A percentile compares a stretch with the other conserved stretches of the same genome.
phyloP scores from a whole-genome alignment of 2,329 filamentous ascomycete genomes.

The Neonectria punicea region DNA sequence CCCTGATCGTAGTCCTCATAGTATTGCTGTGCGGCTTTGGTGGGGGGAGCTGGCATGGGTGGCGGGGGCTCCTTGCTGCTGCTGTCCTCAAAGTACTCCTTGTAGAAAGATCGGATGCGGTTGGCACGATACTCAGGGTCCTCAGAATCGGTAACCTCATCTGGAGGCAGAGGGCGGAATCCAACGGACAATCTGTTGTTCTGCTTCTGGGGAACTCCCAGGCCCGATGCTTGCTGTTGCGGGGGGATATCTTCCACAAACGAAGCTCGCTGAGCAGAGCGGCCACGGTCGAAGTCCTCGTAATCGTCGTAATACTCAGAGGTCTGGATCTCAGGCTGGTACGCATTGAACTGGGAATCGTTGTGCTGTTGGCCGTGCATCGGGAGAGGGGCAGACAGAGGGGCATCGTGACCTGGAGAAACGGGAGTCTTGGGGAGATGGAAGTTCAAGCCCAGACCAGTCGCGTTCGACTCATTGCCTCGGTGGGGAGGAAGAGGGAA shows the following conservation, averaged over 20 bases:
- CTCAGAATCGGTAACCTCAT: constrained; percentile 81
- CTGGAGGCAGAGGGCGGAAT: constrained; percentile 87
- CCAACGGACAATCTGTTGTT: constrained; percentile 73
- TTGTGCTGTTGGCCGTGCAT: constrained; percentile 30
- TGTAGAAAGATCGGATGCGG: constrained; percentile 98
- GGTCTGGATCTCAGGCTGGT: constrained; percentile 44
- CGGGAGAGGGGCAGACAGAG: constrained; percentile 36
- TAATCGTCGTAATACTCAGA: constrained; percentile 50
- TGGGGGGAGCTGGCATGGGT: constrained; percentile 50
- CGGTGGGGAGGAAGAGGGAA: constrained; percentile 41
- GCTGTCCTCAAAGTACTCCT: constrained; percentile 96
- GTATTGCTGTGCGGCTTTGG: constrained; percentile 57
- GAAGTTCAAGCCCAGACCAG: constrained; percentile 50
- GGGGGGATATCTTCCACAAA: constrained; percentile 34
- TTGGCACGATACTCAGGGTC: constrained; percentile 95
- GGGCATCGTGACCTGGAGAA: constrained; percentile 27
- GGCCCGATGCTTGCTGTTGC: constrained; percentile 46
- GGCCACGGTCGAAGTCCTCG: constrained; percentile 48
- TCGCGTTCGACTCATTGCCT: constrained; percentile 40
- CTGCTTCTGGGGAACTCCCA: constrained; percentile 66
- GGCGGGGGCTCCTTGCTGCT: constrained; percentile 58
- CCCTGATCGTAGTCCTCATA: constrained; percentile 81
- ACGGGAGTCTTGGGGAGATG: constrained; percentile 47
- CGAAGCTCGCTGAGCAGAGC: constrained; percentile 46
- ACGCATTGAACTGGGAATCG: constrained; percentile 35